Base-by-base conservation (phyloP, 495 filamentous ascomycete genomes). In the Penicillium waksmanii region DNA sequence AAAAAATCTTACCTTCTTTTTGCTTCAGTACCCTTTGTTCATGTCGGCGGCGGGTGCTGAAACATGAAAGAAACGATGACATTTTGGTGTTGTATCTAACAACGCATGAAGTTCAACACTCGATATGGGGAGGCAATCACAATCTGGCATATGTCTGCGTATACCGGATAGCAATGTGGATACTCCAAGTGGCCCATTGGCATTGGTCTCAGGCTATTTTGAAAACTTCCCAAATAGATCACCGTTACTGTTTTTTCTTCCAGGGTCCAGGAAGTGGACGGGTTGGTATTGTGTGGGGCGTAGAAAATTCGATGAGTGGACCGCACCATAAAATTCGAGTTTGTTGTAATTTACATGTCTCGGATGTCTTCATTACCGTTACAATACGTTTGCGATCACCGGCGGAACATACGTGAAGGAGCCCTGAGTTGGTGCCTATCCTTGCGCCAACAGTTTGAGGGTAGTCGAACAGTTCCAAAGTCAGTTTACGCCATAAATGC, bases 1-100 rank as follows among this genome's bases (percentile, higher is more conserved):
- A 15, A 34, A 7, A 12, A 12, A 43, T 48, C 51, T 31, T 34
- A 60, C 57, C 57, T 60, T 60, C 57, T 60, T 50, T 60, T 48
- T 55, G 33, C 40, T 36, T 54, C 33, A 51, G 44, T 2, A 43
- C 33, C 38, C 15, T 51, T 25, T 54, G 19, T 60, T 53, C 44
- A 43, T 52, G 57, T 52, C 43, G 35, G 35, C 51, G 51, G 3
- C 44, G 43, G 18, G 42, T 5, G n/a, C 42, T 44, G n/a, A 44
- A 44, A 18, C 42, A 44, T 10, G 42, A 12, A 8, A 44, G 42
- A 44, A 44, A 18, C 42, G n/a, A 44, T 4, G 42, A 8, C 42
- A 44, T 44, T 9, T 44, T 13, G 42, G 17, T n/a, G 17, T 19
- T 44, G 17, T 18, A n/a, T 21, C 3, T 9, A n/a, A 19, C 42